Evolutionary conservation across 2,329 filamentous ascomycete species (phyloP).

Genomic region (Ophiocordyceps robertsii): DNA sequence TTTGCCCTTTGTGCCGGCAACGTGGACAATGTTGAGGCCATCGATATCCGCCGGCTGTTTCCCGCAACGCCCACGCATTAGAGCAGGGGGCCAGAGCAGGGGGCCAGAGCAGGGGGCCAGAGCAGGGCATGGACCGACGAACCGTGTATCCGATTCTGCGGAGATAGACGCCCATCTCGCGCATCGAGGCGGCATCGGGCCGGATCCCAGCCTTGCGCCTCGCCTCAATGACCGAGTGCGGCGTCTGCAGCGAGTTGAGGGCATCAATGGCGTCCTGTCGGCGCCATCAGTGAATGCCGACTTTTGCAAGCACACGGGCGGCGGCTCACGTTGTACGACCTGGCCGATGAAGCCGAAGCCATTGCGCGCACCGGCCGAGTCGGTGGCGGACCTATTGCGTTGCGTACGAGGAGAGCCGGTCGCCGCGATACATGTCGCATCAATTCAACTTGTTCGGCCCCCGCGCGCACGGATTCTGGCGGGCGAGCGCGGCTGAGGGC

Average conservation of each 20-base stretch:
- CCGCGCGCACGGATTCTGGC: no score
- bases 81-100: no score
- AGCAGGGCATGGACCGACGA: conserved; percentile 2
- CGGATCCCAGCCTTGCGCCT: conserved; percentile 60
- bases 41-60: conserved; percentile 33
- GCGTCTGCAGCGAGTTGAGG: conserved; percentile 84
- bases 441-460: conserved; percentile 4
- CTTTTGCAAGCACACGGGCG: not conserved
- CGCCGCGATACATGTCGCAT: conserved; percentile 20
- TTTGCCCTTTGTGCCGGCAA: conserved; percentile 68
- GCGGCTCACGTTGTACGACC: conserved; percentile 21
- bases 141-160: conserved; percentile 63
- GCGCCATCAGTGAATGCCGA: not conserved
- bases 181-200: conserved; percentile 56
- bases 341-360: conserved; percentile 11
- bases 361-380: conserved; percentile 10
- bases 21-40: conserved; percentile 53
- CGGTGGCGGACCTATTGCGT: conserved; percentile 5
- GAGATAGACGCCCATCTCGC: conserved; percentile 71
- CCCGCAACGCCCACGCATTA: not conserved
- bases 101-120: no score
- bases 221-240: conserved; percentile 67
- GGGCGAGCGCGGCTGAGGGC: no score
- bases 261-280: conserved; percentile 68
- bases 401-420: conserved; percentile 7